A percentile compares a stretch with the other conserved stretches of the same genome.
Conservation (phyloP, 2,329 filamentous ascomycete species). For the Emmonsiellopsis sp. region DNA sequence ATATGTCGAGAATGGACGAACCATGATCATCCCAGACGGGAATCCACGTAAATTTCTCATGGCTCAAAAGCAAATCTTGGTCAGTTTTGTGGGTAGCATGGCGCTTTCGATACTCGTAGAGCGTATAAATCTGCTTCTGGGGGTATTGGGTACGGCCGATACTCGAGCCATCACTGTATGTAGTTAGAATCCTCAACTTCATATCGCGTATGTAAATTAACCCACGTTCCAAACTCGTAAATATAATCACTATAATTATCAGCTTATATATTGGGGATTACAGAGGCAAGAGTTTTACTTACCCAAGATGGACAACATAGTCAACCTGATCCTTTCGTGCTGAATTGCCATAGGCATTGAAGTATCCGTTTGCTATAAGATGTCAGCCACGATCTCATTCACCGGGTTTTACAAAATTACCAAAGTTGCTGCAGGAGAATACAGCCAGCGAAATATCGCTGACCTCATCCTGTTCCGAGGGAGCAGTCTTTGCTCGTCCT, state of each 20-base stretch:
- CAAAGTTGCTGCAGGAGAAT: slow-evolving; percentile 63
- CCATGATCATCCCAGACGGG: slow-evolving; percentile 56
- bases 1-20: slow-evolving; percentile 12
- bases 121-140: slow-evolving; percentile 40
- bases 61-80: not conserved
- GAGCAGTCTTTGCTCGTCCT: slow-evolving; percentile 63
- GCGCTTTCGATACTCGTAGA: slow-evolving; percentile 44
- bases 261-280: not conserved
- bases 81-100: slow-evolving; percentile 1
- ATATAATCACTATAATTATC: slow-evolving; percentile 47
- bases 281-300: not conserved
- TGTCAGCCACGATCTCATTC: not conserved
- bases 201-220: not conserved
- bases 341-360: slow-evolving; percentile 52
- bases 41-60: slow-evolving; percentile 50
- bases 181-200: no score
- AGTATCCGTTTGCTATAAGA: slow-evolving; percentile 42
- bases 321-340: slow-evolving; percentile 52
- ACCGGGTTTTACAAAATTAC: slow-evolving; percentile 25
- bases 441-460: slow-evolving; percentile 53
- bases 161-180: slow-evolving; percentile 28
- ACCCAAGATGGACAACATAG: slow-evolving; percentile 44
- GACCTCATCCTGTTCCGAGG: slow-evolving; percentile 47
- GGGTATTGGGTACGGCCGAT: slow-evolving; percentile 38
- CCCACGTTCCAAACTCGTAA: slow-evolving; percentile 45